phyloP scores from a whole-genome alignment of 2,329 filamentous ascomycete species.

The Huntiella omanensis region DNA sequence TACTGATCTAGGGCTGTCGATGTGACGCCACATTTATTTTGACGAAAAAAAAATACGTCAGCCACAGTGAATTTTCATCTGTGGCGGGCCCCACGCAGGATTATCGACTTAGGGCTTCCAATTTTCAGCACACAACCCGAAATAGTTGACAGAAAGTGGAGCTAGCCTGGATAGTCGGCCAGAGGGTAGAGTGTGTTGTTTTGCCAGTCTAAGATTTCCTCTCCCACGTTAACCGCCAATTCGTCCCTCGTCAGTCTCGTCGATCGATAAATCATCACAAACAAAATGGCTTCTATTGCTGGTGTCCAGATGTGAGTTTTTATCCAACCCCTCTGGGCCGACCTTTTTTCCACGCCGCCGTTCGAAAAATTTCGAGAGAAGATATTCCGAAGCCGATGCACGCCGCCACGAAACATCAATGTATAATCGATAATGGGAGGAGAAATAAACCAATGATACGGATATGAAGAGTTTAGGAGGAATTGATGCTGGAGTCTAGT shows the following conservation, averaged over 20 bases:
- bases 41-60: not conserved
- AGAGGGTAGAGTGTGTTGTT: conserved; percentile 8
- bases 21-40: no score
- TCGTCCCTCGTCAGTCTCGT: conserved; percentile 12
- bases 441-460: no score
- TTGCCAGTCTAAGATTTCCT: conserved; percentile 11
- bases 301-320: conserved; percentile 12
- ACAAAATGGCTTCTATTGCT: conserved; percentile 12
- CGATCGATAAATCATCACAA: conserved; percentile 12
- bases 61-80: not conserved
- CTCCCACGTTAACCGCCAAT: conserved; percentile 12
- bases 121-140: conserved; percentile 10
- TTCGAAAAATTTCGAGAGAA: conserved; percentile 1
- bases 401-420: no score
- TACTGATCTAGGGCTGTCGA: not conserved
- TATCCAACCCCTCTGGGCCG: conserved; percentile 1
- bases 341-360: not conserved
- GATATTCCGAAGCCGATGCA: not conserved
- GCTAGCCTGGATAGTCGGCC: conserved; percentile 8
- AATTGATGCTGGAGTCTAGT: no score
- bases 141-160: conserved; percentile 12
- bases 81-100: not conserved
- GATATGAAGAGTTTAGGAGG: no score
- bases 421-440: no score
- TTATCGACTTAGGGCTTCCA: conserved; percentile 5